Evolutionary conservation across 1,139 yeast species (phyloP), one percentile per base, ranked within the genome.

Genomic region (Groenewaldozyma sp.): DNA sequence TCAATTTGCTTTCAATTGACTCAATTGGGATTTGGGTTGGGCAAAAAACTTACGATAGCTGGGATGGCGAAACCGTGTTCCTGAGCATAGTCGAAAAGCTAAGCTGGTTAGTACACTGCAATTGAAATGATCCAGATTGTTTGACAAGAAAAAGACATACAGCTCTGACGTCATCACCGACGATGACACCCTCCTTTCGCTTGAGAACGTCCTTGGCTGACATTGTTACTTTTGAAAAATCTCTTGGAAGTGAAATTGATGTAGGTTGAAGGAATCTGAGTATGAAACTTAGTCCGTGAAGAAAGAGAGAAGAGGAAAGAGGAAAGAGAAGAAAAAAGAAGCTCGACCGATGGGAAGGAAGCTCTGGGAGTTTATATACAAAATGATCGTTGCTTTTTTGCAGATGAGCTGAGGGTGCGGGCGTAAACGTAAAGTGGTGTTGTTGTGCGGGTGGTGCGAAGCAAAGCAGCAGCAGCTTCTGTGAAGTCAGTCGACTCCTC

Each of bases 141-240:
- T n/a, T n/a, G n/a, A n/a, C n/a, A n/a, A n/a, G n/a, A n/a, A 31
- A 5, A 6, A 31, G 22, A 48, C 56, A 39, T 41, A 53, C 58
- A 36, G 53, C 56, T 62, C 82, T 81, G 60, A 93, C 98, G 63
- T 91, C 98, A 60, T 88, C 96, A 63, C 99, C 99, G 71, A 83
- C 93, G 68, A 91, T 86, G 70, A 91, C 99, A 76, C 99, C 99
- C 64, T 91, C 62, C 73, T 91, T 87, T 73, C 87, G 79, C 62
- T 76, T 70, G 62, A 88, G 76, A 65, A 87, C 86, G 61, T 78
- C 84, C 59, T 64, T 64, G 52, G 64, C 67, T 44, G 26, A 22
- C 7, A 7, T 22, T 14, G 33, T 16, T 14, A 29, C 7, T 29
- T 16, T 5, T 13, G 22, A 5, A 29, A n/a, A 28, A 7, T 16